Evolutionary conservation across 176 grass and related monocot genomes (phyloP).

Genomic region (Oryza brachyantha): DNA sequence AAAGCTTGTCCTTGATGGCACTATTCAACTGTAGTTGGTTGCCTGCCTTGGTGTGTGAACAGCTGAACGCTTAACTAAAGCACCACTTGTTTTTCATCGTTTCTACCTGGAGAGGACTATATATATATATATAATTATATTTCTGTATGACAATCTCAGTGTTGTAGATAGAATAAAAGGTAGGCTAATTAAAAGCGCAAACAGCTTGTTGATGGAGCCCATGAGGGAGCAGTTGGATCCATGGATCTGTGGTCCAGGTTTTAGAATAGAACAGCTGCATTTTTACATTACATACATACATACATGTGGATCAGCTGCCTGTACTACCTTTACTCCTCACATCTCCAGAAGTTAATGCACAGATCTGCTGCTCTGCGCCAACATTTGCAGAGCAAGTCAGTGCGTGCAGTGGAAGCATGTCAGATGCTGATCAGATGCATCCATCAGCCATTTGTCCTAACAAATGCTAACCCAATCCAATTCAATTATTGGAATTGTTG

Average conservation of each 20-base stretch:
- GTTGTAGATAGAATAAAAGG: background rate
- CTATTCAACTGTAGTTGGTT: background rate
- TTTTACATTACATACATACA: constrained; percentile 28
- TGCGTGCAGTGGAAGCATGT: constrained; percentile 35
- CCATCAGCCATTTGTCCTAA: background rate
- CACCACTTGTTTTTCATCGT: background rate
- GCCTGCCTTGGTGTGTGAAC: background rate
- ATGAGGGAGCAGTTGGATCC: constrained; percentile 31
- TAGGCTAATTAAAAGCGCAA: background rate
- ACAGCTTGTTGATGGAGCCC: constrained; percentile 6
- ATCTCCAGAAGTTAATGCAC: constrained; percentile 18
- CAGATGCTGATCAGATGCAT: background rate
- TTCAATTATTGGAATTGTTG: constrained; percentile 21
- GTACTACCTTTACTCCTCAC: constrained; percentile 28
- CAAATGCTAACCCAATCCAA: background rate
- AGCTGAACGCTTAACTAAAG: background rate
- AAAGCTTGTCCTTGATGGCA: too few species aligned
- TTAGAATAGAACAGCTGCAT: constrained; percentile 14
- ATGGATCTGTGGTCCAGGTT: constrained; percentile 16
- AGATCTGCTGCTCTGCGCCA: background rate
- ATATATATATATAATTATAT: too few species aligned
- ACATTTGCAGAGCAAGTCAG: constrained; percentile 17
- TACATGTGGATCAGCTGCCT: constrained; percentile 37
- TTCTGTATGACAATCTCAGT: background rate
- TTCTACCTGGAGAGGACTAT: background rate